phyloP scores from a whole-genome alignment of 2,329 filamentous ascomycete genomes.

The Mollisiaceae sp. region DNA sequence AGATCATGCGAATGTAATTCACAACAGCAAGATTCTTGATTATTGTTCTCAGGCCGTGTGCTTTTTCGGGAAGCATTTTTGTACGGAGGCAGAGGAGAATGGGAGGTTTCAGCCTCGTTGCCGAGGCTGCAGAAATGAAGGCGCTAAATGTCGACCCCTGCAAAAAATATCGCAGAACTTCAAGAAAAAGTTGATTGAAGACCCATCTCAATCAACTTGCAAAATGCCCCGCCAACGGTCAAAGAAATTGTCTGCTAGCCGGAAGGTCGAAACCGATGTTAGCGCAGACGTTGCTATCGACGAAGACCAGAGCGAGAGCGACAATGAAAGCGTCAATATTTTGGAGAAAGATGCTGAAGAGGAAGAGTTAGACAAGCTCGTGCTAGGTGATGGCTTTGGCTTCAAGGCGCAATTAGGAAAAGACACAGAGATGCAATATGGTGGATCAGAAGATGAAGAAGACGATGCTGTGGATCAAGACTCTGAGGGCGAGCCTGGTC shows the following conservation, averaged over 20 bases:
- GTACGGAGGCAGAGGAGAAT: too few species aligned
- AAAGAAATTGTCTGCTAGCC: conserved; percentile 35
- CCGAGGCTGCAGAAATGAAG: conserved; percentile 7
- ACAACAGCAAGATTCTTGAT: too few species aligned
- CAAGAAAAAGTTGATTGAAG: conserved; percentile 11
- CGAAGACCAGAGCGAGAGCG: conserved; percentile 30
- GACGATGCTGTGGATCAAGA: conserved; percentile 45
- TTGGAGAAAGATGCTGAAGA: conserved; percentile 81
- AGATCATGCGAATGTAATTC: too few species aligned
- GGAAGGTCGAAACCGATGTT: conserved; percentile 22
- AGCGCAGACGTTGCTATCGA: conserved; percentile 12
- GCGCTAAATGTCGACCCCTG: conserved; percentile 22
- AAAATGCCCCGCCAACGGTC: conserved; percentile 41
- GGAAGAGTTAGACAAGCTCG: conserved; percentile 82
- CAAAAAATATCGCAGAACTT: conserved; percentile 24
- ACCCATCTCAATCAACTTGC: background rate
- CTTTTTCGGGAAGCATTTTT: too few species aligned
- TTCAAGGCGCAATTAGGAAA: conserved; percentile 77
- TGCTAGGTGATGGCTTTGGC: conserved; percentile 85
- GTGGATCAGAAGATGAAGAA: conserved; percentile 21
- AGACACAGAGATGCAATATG: conserved; percentile 47
- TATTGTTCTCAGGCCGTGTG: too few species aligned
- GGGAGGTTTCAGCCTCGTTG: background rate
- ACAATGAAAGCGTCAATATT: conserved; percentile 41
- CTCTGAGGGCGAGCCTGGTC: conserved; percentile 53